Conservation (phyloP, 108 stramenopile genomes). For the Ochromonas danica region DNA sequence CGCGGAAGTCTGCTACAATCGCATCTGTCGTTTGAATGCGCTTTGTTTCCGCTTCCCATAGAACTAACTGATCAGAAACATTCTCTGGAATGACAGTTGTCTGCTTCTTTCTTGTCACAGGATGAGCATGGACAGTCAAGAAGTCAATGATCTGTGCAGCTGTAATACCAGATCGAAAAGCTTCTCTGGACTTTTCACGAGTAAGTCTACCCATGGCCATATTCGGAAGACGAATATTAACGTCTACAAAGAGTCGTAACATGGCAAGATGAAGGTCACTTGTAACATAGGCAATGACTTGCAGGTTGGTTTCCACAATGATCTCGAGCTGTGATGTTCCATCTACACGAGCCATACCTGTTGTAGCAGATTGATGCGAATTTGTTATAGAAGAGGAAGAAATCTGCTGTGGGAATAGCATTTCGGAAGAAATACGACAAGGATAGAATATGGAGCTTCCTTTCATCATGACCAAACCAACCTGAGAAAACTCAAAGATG, state of each 20-base stretch:
- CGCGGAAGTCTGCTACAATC: background rate
- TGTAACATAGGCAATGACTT: constrained; percentile 72
- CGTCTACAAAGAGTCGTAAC: constrained; percentile 76
- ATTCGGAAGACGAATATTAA: constrained; percentile 73
- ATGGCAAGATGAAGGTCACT: constrained; percentile 73
- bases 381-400: background rate
- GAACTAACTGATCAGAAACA: constrained; percentile 76
- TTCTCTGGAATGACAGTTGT: constrained; percentile 68
- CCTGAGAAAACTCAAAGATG: background rate
- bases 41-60: constrained; percentile 75
- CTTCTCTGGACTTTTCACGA: constrained; percentile 72
- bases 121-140: constrained; percentile 81
- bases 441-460: constrained; percentile 28
- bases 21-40: constrained; percentile 50
- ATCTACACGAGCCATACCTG: background rate
- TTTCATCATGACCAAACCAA: constrained; percentile 20
- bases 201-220: constrained; percentile 73
- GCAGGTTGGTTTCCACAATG: constrained; percentile 86
- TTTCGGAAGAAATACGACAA: background rate
- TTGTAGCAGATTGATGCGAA: background rate
- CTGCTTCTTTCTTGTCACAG: constrained; percentile 51
- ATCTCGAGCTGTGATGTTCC: constrained; percentile 36
- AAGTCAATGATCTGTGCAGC: constrained; percentile 77
- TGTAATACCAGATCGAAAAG: constrained; percentile 71
- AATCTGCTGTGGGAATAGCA: background rate